These are phyloP conservation scores for Gaertneriomyces sp. DNA, from an alignment of 192 early-diverging fungal genomes.

Conservation along the genomic window DNA sequence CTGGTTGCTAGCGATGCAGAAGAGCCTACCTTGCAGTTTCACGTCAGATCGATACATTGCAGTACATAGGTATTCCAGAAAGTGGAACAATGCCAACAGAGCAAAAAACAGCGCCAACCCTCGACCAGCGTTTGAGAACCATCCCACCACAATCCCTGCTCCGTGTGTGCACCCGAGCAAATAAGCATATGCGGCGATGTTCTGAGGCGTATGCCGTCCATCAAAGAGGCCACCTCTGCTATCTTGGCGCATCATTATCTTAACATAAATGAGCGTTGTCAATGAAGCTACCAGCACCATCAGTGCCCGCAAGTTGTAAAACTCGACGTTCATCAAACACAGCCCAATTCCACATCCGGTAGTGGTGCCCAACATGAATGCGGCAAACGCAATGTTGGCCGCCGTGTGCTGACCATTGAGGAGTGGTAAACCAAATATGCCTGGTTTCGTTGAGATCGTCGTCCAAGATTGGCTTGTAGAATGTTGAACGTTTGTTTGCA, in stretches of 20 bases:
- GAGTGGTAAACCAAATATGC: slow-evolving; percentile 33
- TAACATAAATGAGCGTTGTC: slow-evolving; percentile 66
- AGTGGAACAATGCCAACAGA: slow-evolving; percentile 72
- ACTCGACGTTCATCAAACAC: slow-evolving; percentile 31
- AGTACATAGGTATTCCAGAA: slow-evolving; percentile 81
- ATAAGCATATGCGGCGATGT: slow-evolving; percentile 74
- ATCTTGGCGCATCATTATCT: slow-evolving; percentile 65
- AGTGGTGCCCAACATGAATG: slow-evolving; percentile 63
- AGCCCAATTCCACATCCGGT: slow-evolving; percentile 51
- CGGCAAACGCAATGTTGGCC: slow-evolving; percentile 74
- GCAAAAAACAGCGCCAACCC: slow-evolving; percentile 67
- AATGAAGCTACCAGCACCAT: slow-evolving; percentile 5
- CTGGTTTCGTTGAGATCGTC: neutral
- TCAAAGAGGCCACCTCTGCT: slow-evolving; percentile 46
- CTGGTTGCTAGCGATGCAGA: neutral
- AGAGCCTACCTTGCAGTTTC: slow-evolving; percentile 63
- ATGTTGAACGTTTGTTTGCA: no score
- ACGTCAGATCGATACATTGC: slow-evolving; percentile 75
- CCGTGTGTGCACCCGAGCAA: slow-evolving; percentile 66
- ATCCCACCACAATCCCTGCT: slow-evolving; percentile 31
- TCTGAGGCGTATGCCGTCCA: slow-evolving; percentile 71
- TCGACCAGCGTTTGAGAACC: slow-evolving; percentile 26
- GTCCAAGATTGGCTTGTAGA: no score
- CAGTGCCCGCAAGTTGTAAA: slow-evolving; percentile 4
- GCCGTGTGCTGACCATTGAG: slow-evolving; percentile 66